A percentile compares a stretch with the other conserved stretches of the same genome.
Conservation (phyloP, 331 rosid species). For the Acacia concinna region DNA sequence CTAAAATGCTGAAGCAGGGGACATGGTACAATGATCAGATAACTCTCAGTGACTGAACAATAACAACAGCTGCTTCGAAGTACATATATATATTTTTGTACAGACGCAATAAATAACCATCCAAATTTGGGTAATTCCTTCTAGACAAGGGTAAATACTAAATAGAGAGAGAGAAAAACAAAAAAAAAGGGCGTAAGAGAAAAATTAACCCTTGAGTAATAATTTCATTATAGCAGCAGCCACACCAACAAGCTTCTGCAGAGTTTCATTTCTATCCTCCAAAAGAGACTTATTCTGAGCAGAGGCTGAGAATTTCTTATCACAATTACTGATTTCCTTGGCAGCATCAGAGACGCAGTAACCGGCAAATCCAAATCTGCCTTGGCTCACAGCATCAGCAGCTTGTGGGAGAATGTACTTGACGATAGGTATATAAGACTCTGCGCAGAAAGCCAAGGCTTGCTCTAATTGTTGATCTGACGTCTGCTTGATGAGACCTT, state of each 20-base stretch:
- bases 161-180: background rate
- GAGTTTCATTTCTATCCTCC: slow-evolving; percentile 48
- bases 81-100: slow-evolving; percentile 20
- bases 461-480: slow-evolving; percentile 49
- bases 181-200: background rate
- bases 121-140: background rate
- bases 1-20: slow-evolving; percentile 10
- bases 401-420: slow-evolving; percentile 79
- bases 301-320: slow-evolving; percentile 44
- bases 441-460: slow-evolving; percentile 76
- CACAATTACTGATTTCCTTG: slow-evolving; percentile 57
- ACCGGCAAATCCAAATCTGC: slow-evolving; percentile 64
- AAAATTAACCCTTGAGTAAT: slow-evolving; percentile 43
- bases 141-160: too few relatives aligned
- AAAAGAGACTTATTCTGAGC: slow-evolving; percentile 42
- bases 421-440: slow-evolving; percentile 69
- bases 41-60: background rate
- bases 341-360: slow-evolving; percentile 62
- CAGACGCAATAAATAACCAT: slow-evolving; percentile 20
- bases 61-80: slow-evolving; percentile 18
- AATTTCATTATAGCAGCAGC: slow-evolving; percentile 64
- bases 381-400: slow-evolving; percentile 52
- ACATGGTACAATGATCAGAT: background rate
- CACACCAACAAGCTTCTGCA: slow-evolving; percentile 54
- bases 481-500: slow-evolving; percentile 46